Evolutionary conservation across 1,284 basidiomycete genomes (phyloP), one percentile per base, ranked within the genome.

Genomic region (Ustilago crameri): DNA sequence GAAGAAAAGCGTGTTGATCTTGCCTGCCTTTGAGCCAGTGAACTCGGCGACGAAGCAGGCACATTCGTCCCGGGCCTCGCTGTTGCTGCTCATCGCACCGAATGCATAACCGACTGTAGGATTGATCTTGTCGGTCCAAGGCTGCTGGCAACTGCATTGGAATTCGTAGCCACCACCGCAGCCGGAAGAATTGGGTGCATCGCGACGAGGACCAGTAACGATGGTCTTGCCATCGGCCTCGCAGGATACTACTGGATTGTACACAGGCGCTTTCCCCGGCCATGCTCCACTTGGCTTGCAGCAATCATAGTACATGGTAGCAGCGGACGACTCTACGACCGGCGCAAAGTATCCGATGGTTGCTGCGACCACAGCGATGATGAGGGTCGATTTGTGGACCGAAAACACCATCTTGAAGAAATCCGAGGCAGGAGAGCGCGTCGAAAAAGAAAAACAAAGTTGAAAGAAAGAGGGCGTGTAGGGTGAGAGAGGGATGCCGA

Each of bases 301-400:
- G 43, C 67, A 70, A 50, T 70, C 67, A 30, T 30, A 61, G 47
- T 70, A 70, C 67, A 70, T 70, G 9, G 67, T 70, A 4, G 66
- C 66, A 14, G 42, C 51, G 12, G 50, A 64, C 17, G 60, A 41
- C 23, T 47, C 26, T 3, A 55, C 60, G 43, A 23, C 38, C 41
- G 61, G 60, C 1, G 60, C 51, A 24, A 58, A 55, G 34, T 52
- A 24, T 30, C 43, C 56, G 18, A 53, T 9, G 35, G 44, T 49
- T 12, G 56, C 44, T 3, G 37, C 50, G 30, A 53, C 23, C 41
- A 57, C 32, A 20, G 50, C 50, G 58, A 67, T 17, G 54, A 57
- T 20, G 41, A 67, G 30, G 42, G 42, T 53, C 42, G 57, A 45
- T 35, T 52, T 60, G 34, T 34, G 26, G 9, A 17, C 7, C 3